These are phyloP conservation scores for Tillandsia leiboldiana DNA, from an alignment of 176 grass and related monocot genomes.

Conservation along the genomic window DNA sequence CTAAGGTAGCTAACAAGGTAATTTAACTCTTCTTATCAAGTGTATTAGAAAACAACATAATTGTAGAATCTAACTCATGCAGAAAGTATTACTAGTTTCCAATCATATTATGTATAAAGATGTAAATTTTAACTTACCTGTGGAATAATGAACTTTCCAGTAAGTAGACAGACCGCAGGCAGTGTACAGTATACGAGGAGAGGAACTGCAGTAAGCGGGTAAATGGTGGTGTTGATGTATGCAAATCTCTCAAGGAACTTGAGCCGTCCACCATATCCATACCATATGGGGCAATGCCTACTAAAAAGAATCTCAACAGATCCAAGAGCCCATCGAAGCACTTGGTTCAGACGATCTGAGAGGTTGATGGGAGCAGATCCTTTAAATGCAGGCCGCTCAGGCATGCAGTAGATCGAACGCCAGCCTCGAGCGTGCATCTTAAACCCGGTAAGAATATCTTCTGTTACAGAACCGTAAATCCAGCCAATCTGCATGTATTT, in stretches of 20 bases:
- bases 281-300: conserved; percentile 88
- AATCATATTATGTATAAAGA: not conserved
- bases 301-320: conserved; percentile 92
- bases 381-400: conserved; percentile 69
- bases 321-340: conserved; percentile 85
- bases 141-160: conserved; percentile 86
- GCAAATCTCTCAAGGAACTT: conserved; percentile 89
- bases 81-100: not conserved
- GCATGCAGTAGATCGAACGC: conserved; percentile 91
- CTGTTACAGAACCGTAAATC: conserved; percentile 94
- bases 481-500: conserved; percentile 65
- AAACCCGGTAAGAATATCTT: conserved; percentile 88
- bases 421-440: conserved; percentile 93
- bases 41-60: not conserved
- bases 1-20: not conserved
- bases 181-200: conserved; percentile 77
- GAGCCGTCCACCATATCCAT: conserved; percentile 68
- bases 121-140: conserved; percentile 30
- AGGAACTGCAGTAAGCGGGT: conserved; percentile 68
- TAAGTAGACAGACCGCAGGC: conserved; percentile 76
- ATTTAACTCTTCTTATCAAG: not conserved
- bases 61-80: not conserved
- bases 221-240: conserved; percentile 86
- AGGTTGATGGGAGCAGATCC: conserved; percentile 87
- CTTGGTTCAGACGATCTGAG: conserved; percentile 89